These are phyloP conservation scores for Starmera caribaea DNA, from an alignment of 805 yeast species.

Conservation along the genomic window DNA sequence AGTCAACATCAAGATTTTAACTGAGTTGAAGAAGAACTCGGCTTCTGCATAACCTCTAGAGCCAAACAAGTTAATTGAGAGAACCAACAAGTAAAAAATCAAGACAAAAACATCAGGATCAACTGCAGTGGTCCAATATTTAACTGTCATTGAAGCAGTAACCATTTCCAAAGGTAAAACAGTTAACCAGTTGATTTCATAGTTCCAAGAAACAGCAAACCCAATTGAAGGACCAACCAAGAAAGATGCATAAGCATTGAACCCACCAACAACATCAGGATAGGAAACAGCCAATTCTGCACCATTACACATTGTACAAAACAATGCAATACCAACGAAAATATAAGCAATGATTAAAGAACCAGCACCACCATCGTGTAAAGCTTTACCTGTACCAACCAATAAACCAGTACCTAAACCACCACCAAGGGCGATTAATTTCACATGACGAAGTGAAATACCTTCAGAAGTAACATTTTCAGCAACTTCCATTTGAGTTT, in stretches of 20 bases:
- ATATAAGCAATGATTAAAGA: conserved; percentile 45
- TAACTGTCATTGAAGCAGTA: conserved; percentile 52
- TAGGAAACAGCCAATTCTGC: conserved; percentile 62
- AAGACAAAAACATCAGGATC: conserved; percentile 50
- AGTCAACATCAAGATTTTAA: conserved; percentile 53
- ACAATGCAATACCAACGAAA: conserved; percentile 47
- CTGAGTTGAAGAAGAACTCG: conserved; percentile 53
- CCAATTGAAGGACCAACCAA: conserved; percentile 49
- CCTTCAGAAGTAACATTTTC: background rate
- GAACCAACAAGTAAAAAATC: conserved; percentile 37
- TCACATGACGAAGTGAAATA: conserved; percentile 12
- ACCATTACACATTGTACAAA: conserved; percentile 49
- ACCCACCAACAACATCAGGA: conserved; percentile 50
- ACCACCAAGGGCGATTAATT: conserved; percentile 68
- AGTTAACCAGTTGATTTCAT: conserved; percentile 53
- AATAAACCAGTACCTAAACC: conserved; percentile 73
- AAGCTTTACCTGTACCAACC: conserved; percentile 45
- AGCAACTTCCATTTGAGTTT: conserved; percentile 1
- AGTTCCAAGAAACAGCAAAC: conserved; percentile 55
- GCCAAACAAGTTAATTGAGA: conserved; percentile 39
- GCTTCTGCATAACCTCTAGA: conserved; percentile 54
- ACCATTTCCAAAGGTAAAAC: conserved; percentile 57
- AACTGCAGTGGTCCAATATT: conserved; percentile 45
- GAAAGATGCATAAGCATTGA: conserved; percentile 45
- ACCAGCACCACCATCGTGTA: conserved; percentile 37